These are phyloP conservation scores for Acorus calamus DNA, from an alignment of 106 monocot species.

Conservation along the genomic window DNA sequence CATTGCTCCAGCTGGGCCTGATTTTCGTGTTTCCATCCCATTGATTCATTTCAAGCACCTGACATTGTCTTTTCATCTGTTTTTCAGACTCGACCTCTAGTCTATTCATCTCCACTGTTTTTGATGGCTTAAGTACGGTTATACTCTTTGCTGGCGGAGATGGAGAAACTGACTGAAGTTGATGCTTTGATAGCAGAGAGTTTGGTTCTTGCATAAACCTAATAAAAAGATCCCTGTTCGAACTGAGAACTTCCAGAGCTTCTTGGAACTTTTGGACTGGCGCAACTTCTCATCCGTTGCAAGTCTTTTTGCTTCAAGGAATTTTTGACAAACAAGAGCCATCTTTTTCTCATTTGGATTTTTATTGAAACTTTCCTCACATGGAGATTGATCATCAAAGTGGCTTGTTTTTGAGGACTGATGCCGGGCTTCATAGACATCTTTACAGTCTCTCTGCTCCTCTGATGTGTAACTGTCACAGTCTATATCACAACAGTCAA, in stretches of 20 bases:
- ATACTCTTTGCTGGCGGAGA: constrained; percentile 11
- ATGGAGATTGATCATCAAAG: constrained; percentile 4
- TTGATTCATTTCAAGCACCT: neutral
- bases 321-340: constrained; percentile 40
- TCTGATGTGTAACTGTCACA: too few species aligned
- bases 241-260: constrained; percentile 48
- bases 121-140: constrained; percentile 37
- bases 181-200: constrained; percentile 15
- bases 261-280: constrained; percentile 44
- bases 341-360: constrained; percentile 22
- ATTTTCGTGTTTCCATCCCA: neutral
- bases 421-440: constrained; percentile 19
- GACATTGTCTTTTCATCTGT: neutral
- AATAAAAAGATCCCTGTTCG: constrained; percentile 44
- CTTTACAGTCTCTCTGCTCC: constrained; percentile 7
- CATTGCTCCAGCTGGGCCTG: neutral
- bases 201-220: constrained; percentile 44
- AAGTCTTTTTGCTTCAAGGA: constrained; percentile 41
- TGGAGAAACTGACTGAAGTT: constrained; percentile 1
- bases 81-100: neutral
- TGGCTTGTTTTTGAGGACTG: constrained; percentile 9
- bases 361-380: constrained; percentile 2
- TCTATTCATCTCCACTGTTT: constrained; percentile 5
- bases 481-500: too few species aligned
- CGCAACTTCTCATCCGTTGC: constrained; percentile 29